Evolutionary conservation across 768 basidiomycete genomes (phyloP).

Genomic region (Ramaria rubella): DNA sequence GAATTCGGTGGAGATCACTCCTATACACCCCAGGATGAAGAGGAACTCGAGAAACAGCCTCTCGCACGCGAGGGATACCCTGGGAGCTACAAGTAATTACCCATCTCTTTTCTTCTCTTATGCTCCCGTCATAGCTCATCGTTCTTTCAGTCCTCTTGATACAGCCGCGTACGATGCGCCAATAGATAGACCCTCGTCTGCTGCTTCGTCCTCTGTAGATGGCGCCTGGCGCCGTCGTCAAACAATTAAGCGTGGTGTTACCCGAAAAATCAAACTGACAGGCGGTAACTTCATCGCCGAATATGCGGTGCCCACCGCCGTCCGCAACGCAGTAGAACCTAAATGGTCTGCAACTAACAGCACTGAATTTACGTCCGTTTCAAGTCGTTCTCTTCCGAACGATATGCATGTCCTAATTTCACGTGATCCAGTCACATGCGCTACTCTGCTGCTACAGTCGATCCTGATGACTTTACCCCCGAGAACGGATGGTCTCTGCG

Average conservation of each 20-base stretch:
- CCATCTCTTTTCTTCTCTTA: constrained; percentile 4
- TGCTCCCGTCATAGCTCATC: constrained; percentile 3
- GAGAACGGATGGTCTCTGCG: constrained; percentile 82
- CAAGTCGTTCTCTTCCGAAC: neutral
- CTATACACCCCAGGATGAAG: constrained; percentile 59
- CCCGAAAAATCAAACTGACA: constrained; percentile 88
- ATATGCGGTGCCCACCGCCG: constrained; percentile 80
- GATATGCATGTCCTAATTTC: no score
- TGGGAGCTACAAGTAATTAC: constrained; percentile 72
- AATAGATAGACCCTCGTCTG: constrained; percentile 43
- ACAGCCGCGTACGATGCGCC: constrained; percentile 55
- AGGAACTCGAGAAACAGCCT: constrained; percentile 76
- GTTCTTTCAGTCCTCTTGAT: constrained; percentile 2
- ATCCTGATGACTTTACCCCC: constrained; percentile 82
- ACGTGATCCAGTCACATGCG: constrained; percentile 88
- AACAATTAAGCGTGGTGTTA: constrained; percentile 87
- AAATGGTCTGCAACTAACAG: constrained; percentile 67
- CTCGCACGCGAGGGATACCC: constrained; percentile 52
- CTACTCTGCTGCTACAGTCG: constrained; percentile 87
- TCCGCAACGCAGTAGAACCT: constrained; percentile 73
- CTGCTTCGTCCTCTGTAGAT: constrained; percentile 31
- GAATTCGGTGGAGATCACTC: constrained; percentile 39
- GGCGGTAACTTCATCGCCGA: constrained; percentile 90
- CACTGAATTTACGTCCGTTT: constrained; percentile 84
- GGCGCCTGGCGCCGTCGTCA: constrained; percentile 64